Conservation (phyloP, 208 protist species). For the Crithidia acanthocephali region DNA sequence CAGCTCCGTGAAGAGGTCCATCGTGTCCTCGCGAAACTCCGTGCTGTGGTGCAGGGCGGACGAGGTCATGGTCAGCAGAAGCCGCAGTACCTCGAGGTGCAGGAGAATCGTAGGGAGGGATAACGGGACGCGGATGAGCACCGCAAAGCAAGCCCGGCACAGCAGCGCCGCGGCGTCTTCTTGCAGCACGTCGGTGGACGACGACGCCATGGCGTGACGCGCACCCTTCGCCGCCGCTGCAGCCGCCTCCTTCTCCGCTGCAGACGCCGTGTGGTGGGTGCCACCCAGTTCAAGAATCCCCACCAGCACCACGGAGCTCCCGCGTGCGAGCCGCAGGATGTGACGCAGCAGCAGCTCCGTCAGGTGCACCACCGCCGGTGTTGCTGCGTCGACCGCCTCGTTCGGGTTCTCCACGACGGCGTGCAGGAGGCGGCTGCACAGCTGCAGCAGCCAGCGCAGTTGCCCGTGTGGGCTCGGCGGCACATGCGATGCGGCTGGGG, state of each 20-base stretch:
- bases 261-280: background rate
- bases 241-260: background rate
- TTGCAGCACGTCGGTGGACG: conserved; percentile 1
- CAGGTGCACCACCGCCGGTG: conserved; percentile 43
- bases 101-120: conserved; percentile 40
- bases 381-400: conserved; percentile 19
- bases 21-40: conserved; percentile 42
- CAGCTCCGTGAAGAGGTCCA: conserved; percentile 82
- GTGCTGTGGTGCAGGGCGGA: conserved; percentile 79
- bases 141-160: conserved; percentile 58
- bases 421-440: conserved; percentile 40
- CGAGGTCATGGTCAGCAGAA: conserved; percentile 81
- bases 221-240: background rate
- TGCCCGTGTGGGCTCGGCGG: conserved; percentile 28
- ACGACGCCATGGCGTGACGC: no score
- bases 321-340: conserved; percentile 37
- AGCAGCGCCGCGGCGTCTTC: conserved; percentile 36
- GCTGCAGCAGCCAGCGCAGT: conserved; percentile 65
- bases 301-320: conserved; percentile 44
- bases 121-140: conserved; percentile 43
- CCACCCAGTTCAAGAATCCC: conserved; percentile 36
- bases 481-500: background rate
- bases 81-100: conserved; percentile 54
- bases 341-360: conserved; percentile 72
- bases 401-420: conserved; percentile 29